These are phyloP conservation scores for Colletotrichum gloeosporioides DNA, from an alignment of 2,329 filamentous ascomycete species.

Conservation along the genomic window DNA sequence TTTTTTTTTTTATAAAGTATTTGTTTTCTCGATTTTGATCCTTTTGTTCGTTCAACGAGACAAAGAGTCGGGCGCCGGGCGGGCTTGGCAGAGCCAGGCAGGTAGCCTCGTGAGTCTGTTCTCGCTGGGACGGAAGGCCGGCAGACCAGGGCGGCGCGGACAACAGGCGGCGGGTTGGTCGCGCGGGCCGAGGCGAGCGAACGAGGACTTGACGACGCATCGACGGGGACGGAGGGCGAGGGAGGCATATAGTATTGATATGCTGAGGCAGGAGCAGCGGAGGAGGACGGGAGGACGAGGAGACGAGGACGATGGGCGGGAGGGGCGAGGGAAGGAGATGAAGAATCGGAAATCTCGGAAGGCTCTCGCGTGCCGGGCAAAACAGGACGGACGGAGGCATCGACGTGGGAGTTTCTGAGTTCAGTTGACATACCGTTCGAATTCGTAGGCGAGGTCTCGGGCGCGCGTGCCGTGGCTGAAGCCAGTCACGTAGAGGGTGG, in stretches of 20 bases:
- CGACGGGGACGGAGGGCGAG: conserved; percentile 49
- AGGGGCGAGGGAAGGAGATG: conserved; percentile 31
- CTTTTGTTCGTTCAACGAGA: background rate
- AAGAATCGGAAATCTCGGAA: conserved; percentile 34
- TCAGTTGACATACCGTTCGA: conserved; percentile 95
- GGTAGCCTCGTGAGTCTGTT: background rate
- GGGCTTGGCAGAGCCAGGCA: background rate
- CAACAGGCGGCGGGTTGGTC: background rate
- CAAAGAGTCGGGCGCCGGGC: conserved; percentile 1
- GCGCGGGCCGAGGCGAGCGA: conserved; percentile 12
- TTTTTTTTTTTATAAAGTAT: background rate
- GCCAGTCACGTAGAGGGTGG: conserved; percentile 97
- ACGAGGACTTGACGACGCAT: conserved; percentile 25
- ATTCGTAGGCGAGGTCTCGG: conserved; percentile 99
- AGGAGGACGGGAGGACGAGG: conserved; percentile 30
- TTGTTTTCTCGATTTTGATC: background rate
- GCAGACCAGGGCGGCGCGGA: conserved; percentile 5
- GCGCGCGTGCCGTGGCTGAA: conserved; percentile 99
- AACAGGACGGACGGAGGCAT: conserved; percentile 53
- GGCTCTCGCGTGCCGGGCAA: conserved; percentile 31
- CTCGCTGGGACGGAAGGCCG: conserved; percentile 2
- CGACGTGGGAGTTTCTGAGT: conserved; percentile 44
- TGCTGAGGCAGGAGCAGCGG: conserved; percentile 33
- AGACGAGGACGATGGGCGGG: conserved; percentile 41
- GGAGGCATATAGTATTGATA: conserved; percentile 28